Evolutionary conservation across 768 basidiomycete species (phyloP), one percentile per base, ranked within the genome.

Genomic region (Termitomyces bulborhizus): DNA sequence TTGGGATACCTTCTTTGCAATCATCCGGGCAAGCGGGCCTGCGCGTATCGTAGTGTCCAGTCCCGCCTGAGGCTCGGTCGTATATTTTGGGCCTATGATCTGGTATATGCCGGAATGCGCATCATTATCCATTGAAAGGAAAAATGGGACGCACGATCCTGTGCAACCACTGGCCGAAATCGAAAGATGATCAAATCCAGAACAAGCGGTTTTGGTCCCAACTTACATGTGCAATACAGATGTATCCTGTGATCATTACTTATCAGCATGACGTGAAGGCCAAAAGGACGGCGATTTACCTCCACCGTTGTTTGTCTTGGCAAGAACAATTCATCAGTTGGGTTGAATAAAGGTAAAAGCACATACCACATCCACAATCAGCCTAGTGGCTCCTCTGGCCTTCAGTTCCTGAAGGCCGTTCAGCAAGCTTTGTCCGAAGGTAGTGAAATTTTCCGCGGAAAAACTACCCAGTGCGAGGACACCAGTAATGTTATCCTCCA

Each of bases 401-500:
- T 76, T 82, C 57, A 84, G 62, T 24, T 69, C 71, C 47, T 71
- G 64, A 48, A 84, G 60, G 4, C 83, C 82, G 26, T 68, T 60
- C 42, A 84, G 57, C 48, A 86, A 62, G 37, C 73, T 72, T 39
- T 62, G 58, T 49, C 74, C 71, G 56, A 83, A 78, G 4, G 53
- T 58, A 36, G 69, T 68, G 57, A 78, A 79, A 53, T 72, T 72
- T 37, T 64, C 66, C 1, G 75, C 79, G 3, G 78, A 77, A 65
- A 84, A 84, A 63, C 80, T 82, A 15, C 82, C 81, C 6, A 84
- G 72, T 3, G 80, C 79, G 27, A 84, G 69, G n/a, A 83, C 77
- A 41, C 83, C 82, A 3, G 81, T 84, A 41, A 66, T 70, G 31
- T 70, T 71, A 59, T 82, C 81, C 2, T 72, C 64, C 15, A 82